Percentiles rank a stretch among this genome's conserved stretches.
Evolutionary conservation across 2,329 filamentous ascomycete species (phyloP).

Genomic region (Penicillium sp.): DNA sequence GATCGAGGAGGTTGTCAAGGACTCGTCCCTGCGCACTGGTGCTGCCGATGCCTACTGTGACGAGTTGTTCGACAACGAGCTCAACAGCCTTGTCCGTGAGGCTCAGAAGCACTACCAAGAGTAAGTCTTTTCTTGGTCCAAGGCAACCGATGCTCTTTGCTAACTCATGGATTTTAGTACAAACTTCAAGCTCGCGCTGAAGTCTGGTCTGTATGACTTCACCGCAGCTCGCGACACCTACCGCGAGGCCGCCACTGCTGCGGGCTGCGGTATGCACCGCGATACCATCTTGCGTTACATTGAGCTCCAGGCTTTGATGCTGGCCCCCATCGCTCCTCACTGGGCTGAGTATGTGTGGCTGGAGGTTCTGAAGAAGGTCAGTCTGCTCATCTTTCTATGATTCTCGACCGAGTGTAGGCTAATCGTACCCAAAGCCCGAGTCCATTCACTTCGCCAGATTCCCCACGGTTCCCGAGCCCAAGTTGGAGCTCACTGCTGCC

Average conservation of each 20-base stretch:
- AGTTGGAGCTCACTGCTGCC: slow-evolving; percentile 66
- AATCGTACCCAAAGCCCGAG: slow-evolving; percentile 42
- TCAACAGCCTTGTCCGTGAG: slow-evolving; percentile 76
- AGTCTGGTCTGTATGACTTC: slow-evolving; percentile 84
- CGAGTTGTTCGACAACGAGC: slow-evolving; percentile 84
- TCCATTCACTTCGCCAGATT: slow-evolving; percentile 75
- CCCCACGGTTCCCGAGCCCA: slow-evolving; percentile 61
- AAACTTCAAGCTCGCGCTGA: slow-evolving; percentile 80
- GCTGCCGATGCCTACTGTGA: slow-evolving; percentile 75
- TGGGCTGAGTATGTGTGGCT: slow-evolving; percentile 94
- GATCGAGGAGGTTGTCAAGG: slow-evolving; percentile 77
- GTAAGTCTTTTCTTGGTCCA: slow-evolving; percentile 33
- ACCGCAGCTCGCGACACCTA: slow-evolving; percentile 84
- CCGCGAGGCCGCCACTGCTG: slow-evolving; percentile 71
- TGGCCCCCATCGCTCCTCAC: slow-evolving; percentile 82
- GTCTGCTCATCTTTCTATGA: slow-evolving; percentile 1
- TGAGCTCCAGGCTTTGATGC: slow-evolving; percentile 75
- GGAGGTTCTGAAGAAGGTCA: slow-evolving; percentile 70
- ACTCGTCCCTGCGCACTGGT: slow-evolving; percentile 70
- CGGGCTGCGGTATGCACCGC: slow-evolving; percentile 79
- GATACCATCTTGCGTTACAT: slow-evolving; percentile 75
- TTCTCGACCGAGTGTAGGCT: background rate
- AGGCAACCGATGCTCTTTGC: background rate
- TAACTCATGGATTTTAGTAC: slow-evolving; percentile 42
- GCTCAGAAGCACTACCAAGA: slow-evolving; percentile 70